These are phyloP conservation scores for Cladophialophora psammophila DNA, from an alignment of 2,329 filamentous ascomycete species.

Conservation along the genomic window DNA sequence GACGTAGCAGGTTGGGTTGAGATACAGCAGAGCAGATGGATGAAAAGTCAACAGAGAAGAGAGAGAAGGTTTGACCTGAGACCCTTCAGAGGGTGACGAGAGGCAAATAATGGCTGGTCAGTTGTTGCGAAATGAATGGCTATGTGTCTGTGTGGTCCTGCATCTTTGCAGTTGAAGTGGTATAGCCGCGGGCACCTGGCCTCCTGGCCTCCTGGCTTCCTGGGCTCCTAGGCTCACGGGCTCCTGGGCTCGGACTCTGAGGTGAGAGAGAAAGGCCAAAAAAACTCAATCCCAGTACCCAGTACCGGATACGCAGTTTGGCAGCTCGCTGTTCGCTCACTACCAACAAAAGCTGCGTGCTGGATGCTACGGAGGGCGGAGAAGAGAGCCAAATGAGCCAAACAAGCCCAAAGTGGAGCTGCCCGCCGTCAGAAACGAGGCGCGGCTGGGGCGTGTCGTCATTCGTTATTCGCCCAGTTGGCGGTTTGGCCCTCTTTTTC, in stretches of 20 bases:
- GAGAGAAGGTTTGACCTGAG: background rate
- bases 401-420: slow-evolving; percentile 13
- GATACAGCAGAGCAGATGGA: slow-evolving; percentile 4
- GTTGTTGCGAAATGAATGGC: background rate
- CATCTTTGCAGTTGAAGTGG: background rate
- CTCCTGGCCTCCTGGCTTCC: background rate
- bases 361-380: slow-evolving; percentile 25
- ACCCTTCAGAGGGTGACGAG: background rate
- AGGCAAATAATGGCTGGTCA: slow-evolving; percentile 21
- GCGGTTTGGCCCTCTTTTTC: slow-evolving; percentile 3
- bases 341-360: background rate
- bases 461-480: slow-evolving; percentile 2
- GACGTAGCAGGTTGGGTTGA: slow-evolving; percentile 18
- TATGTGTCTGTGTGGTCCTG: background rate
- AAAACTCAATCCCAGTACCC: slow-evolving; percentile 7
- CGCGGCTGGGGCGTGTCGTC: slow-evolving; percentile 16
- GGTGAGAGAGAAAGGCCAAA: slow-evolving; percentile 9
- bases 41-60: slow-evolving; percentile 9
- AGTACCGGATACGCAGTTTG: slow-evolving; percentile 2
- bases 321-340: background rate
- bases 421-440: slow-evolving; percentile 16
- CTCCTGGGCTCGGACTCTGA: slow-evolving; percentile 10
- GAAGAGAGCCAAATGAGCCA: slow-evolving; percentile 7
- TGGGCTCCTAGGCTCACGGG: too few species aligned
- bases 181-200: too few species aligned